These are phyloP conservation scores for Cladosporium sp. DNA, from an alignment of 2,329 filamentous ascomycete species.

Conservation along the genomic window DNA sequence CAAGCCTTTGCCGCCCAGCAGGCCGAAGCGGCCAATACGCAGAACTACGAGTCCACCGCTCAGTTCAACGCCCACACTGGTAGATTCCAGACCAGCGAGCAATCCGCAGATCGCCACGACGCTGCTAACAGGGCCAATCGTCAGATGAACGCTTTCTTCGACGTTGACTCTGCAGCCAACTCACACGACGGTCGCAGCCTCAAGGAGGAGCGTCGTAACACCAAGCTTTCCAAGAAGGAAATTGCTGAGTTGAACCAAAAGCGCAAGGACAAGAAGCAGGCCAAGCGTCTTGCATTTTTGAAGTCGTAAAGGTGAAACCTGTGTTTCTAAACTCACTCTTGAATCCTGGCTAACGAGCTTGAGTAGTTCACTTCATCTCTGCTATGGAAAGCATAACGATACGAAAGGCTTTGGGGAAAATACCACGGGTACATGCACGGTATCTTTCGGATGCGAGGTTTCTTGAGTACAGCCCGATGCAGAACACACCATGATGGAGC, in stretches of 20 bases:
- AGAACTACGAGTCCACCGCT: slow-evolving; percentile 64
- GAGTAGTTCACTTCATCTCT: neutral
- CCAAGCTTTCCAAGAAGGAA: slow-evolving; percentile 82
- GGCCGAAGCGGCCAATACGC: slow-evolving; percentile 38
- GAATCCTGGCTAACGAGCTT: neutral
- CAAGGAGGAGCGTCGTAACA: slow-evolving; percentile 83
- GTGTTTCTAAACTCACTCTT: neutral
- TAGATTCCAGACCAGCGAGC: slow-evolving; percentile 68
- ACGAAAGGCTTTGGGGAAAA: neutral
- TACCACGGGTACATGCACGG: neutral
- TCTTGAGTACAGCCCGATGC: neutral
- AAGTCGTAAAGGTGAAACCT: slow-evolving; percentile 59
- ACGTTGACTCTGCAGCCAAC: slow-evolving; percentile 91
- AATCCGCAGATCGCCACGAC: slow-evolving; percentile 73
- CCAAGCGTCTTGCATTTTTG: slow-evolving; percentile 90
- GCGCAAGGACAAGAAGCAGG: slow-evolving; percentile 83
- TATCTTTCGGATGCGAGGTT: neutral
- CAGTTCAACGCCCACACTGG: slow-evolving; percentile 93
- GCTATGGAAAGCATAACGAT: neutral
- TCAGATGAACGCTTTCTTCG: slow-evolving; percentile 93
- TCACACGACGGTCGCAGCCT: slow-evolving; percentile 85
- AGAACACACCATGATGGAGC: neutral
- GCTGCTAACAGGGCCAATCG: slow-evolving; percentile 84
- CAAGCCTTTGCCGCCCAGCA: slow-evolving; percentile 35
- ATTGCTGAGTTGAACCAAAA: slow-evolving; percentile 91